Base-by-base conservation (phyloP, 306 rosid species). In the Quercus aquifolioides region DNA sequence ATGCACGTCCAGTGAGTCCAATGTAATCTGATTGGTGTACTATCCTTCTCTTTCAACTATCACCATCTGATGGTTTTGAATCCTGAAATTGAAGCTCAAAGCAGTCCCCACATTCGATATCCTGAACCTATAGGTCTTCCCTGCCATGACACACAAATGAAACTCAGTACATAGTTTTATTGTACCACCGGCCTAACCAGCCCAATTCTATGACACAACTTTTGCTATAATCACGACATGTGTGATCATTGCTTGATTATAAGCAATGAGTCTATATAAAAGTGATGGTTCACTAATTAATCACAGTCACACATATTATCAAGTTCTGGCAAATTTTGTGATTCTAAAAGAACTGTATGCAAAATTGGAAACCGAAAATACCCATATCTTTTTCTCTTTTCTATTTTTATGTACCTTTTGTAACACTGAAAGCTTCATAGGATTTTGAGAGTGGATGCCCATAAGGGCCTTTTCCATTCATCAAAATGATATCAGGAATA, bases 1-100 rank as follows among this genome's bases (percentile, higher is more conserved):
- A 79, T 94, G 99, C 20, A 92, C 90, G 82, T 91, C 97, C 74
- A 94, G 90, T 56, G 99, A 92, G 28, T 90, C 91, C 78, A 91
- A 71, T 28, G 63, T 19, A 59, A 83, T 90, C 78, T 90, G 92
- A 77, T 83, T 80, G 28, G 89, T 88, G 82, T 90, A 90, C 28
- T 97, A 92, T 60, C 99, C 99, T 91, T 94, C 99, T 77, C 92
- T 91, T 84, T 91, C 99, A 33, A 92, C 95, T 85, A 90, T 35
- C 82, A 84, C 81, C 80, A 94, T 18, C 58, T 75, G 80, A 80
- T 94, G 98, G 73, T 84, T 86, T 68, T 90, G 92, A 85, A 94
- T 91, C 87, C 91, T 88, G 85, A 92, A 88, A 74, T 92, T 92
- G 89, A 92, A 86, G 84, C 97, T 94, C 83, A 86, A 62, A 1